Evolutionary conservation across 441 rosid genomes (phyloP).

Genomic region (Jatropha multifida): DNA sequence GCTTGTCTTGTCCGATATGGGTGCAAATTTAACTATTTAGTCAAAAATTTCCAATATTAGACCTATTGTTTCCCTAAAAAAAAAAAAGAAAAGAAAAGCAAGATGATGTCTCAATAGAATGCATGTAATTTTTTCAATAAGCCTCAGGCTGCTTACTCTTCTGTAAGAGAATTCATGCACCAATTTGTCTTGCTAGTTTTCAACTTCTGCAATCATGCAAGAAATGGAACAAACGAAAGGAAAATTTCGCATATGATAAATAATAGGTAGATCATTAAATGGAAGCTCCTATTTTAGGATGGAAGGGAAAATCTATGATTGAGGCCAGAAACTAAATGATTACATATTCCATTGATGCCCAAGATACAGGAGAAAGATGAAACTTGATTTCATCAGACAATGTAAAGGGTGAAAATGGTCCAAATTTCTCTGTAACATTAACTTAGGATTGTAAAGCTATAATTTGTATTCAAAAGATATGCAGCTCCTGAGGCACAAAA

Average conservation of each 20-base stretch:
- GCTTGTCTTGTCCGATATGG: neutral
- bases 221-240: neutral
- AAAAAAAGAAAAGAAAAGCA: neutral
- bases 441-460: slow-evolving; percentile 7
- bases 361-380: neutral
- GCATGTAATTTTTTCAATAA: neutral
- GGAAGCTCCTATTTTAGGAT: neutral
- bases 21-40: neutral
- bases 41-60: neutral
- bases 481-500: slow-evolving; percentile 10
- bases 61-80: neutral
- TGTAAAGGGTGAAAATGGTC: neutral
- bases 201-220: slow-evolving; percentile 5
- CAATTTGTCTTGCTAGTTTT: neutral
- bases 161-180: neutral
- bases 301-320: neutral
- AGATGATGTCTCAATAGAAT: too few relatives aligned
- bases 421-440: slow-evolving; percentile 6
- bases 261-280: neutral
- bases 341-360: neutral
- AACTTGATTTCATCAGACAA: neutral
- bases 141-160: neutral
- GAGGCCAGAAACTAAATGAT: neutral
- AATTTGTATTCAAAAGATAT: slow-evolving; percentile 3
- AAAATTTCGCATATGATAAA: neutral